Percentiles rank a stretch among this genome's conserved stretches.
Conservation (phyloP, 306 rosid species). For the Hylodesmum podocarpum region DNA sequence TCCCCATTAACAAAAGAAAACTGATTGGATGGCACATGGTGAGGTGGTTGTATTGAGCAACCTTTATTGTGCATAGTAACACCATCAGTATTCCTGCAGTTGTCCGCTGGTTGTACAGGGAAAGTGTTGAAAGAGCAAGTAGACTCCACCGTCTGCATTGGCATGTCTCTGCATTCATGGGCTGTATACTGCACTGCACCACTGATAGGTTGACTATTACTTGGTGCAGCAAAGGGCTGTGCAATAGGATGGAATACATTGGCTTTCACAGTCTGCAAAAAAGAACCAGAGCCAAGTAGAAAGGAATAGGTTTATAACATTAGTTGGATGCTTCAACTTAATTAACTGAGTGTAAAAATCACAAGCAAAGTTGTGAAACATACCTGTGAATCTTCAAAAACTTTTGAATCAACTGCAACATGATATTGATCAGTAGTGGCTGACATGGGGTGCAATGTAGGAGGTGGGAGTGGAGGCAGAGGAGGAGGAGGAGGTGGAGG, state of each 20-base stretch:
- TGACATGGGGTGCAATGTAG: constrained; percentile 28
- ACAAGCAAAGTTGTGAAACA: constrained; percentile 24
- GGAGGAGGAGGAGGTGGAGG: constrained; percentile 36
- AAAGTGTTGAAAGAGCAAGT: constrained; percentile 49
- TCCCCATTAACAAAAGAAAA: constrained; percentile 81
- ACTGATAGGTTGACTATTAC: constrained; percentile 49
- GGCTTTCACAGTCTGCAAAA: constrained; percentile 58
- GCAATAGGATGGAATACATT: constrained; percentile 44
- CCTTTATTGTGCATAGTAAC: constrained; percentile 49
- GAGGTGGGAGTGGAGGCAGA: constrained; percentile 34
- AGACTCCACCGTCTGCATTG: constrained; percentile 56
- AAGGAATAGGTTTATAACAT: not conserved
- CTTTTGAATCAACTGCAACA: constrained; percentile 51
- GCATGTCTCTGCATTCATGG: constrained; percentile 66
- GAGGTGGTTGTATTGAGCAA: constrained; percentile 74
- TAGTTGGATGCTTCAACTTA: constrained; percentile 10
- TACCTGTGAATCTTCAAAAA: constrained; percentile 58
- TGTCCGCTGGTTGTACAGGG: constrained; percentile 49
- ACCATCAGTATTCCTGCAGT: constrained; percentile 50
- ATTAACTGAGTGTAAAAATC: constrained; percentile 3
- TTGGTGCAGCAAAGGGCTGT: constrained; percentile 54
- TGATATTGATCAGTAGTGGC: constrained; percentile 45
- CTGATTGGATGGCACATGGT: constrained; percentile 69
- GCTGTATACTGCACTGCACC: constrained; percentile 53
- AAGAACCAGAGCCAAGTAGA: constrained; percentile 19